These are phyloP conservation scores for Rhizoclosmatium sp. DNA, from an alignment of 192 early-diverging fungal species.

Conservation along the genomic window DNA sequence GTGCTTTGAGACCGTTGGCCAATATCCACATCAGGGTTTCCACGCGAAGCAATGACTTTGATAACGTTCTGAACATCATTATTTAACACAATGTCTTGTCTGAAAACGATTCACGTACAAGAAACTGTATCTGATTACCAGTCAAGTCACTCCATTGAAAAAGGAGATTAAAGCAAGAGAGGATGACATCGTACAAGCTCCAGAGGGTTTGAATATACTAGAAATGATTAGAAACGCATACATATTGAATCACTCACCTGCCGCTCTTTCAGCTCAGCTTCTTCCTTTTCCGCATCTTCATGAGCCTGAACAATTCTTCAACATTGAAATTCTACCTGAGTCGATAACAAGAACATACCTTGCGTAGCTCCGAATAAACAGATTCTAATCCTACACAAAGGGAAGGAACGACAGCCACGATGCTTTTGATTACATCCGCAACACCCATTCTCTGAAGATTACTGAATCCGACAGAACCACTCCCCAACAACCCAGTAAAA, in stretches of 20 bases:
- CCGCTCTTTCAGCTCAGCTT: background rate
- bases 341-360: background rate
- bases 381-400: conserved; percentile 23
- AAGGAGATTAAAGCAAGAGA: conserved; percentile 23
- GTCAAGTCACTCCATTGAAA: conserved; percentile 22
- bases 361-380: conserved; percentile 2
- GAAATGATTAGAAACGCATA: too few species aligned
- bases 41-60: conserved; percentile 21
- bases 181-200: conserved; percentile 4
- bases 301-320: background rate
- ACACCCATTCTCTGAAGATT: background rate
- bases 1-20: background rate
- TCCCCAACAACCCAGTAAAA: conserved; percentile 5
- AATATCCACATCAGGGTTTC: conserved; percentile 20
- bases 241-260: too few species aligned
- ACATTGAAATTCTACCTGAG: background rate
- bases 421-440: background rate
- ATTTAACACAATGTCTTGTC: background rate
- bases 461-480: conserved; percentile 29
- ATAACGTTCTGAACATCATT: background rate
- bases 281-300: conserved; percentile 8
- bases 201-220: conserved; percentile 2
- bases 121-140: background rate
- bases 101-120: background rate
- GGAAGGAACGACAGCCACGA: background rate